These are phyloP conservation scores for Beauveria sp. DNA, from an alignment of 2,329 filamentous ascomycete genomes.

Conservation along the genomic window DNA sequence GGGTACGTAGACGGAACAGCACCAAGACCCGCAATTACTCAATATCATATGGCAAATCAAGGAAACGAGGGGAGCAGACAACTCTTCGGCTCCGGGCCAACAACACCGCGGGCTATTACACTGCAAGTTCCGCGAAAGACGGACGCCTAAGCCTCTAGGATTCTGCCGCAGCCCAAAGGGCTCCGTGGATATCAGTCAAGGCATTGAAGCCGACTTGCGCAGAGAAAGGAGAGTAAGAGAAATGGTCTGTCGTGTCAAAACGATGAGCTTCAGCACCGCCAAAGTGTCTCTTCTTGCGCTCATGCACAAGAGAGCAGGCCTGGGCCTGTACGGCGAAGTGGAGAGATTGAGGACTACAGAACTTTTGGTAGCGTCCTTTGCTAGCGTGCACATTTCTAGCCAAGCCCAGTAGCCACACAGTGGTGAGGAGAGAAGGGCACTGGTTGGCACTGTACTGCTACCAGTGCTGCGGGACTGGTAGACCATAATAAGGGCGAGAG, in stretches of 20 bases:
- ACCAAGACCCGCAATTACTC: background rate
- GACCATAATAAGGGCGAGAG: conserved; percentile 4
- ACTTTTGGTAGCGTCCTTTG: conserved; percentile 2
- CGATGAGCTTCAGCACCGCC: background rate
- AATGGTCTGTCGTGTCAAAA: background rate
- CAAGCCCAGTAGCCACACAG: background rate
- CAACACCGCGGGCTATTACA: background rate
- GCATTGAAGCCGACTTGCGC: background rate
- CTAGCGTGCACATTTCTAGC: background rate
- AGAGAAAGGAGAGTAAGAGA: no score
- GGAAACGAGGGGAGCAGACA: background rate
- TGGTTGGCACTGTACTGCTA: background rate
- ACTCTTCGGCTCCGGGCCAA: background rate
- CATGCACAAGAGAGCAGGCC: no score
- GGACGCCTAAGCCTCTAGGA: background rate
- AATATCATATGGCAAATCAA: background rate
- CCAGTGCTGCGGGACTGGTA: background rate
- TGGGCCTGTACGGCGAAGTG: no score
- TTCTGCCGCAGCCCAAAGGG: background rate
- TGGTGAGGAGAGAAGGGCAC: background rate
- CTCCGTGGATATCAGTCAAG: background rate
- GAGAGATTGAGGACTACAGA: background rate
- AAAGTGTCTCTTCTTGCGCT: background rate
- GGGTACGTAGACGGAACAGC: background rate
- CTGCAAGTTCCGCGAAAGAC: background rate